Conservation (phyloP, 2,329 filamentous ascomycete genomes). For the Pestalotiopsis sp. region DNA sequence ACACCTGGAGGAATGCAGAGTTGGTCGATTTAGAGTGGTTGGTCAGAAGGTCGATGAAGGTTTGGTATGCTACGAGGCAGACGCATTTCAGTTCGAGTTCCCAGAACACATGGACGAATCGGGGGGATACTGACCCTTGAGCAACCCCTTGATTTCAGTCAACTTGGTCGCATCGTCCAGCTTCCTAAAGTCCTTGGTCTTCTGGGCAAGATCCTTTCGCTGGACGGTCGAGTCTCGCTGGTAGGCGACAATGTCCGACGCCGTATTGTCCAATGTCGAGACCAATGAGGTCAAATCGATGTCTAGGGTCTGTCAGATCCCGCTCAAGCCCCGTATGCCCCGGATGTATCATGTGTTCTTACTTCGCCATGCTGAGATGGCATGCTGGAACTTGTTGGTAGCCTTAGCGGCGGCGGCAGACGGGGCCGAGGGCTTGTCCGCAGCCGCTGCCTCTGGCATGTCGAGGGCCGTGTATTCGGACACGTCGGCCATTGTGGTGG, state of each 20-base stretch:
- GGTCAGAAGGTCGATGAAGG: conserved; percentile 93
- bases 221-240: conserved; percentile 96
- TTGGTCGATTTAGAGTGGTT: conserved; percentile 95
- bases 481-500: conserved; percentile 23
- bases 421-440: conserved; percentile 26
- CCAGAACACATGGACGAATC: neutral
- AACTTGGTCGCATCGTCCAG: conserved; percentile 84
- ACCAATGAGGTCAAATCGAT: conserved; percentile 86
- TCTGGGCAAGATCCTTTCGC: conserved; percentile 95
- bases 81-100: neutral
- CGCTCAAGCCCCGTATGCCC: conserved; percentile 7
- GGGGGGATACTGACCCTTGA: conserved; percentile 65
- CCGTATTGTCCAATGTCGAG: conserved; percentile 83
- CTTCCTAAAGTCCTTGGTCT: conserved; percentile 97
- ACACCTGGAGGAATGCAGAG: conserved; percentile 88
- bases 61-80: conserved; percentile 75
- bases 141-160: conserved; percentile 80
- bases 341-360: conserved; percentile 29
- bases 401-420: conserved; percentile 44
- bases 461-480: conserved; percentile 23
- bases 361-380: conserved; percentile 97
- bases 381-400: conserved; percentile 94
- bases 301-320: conserved; percentile 49
- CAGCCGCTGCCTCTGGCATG: conserved; percentile 19
- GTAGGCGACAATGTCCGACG: conserved; percentile 91